Base-by-base conservation (phyloP, 768 basidiomycete species). In the Holtermannia corniformis region DNA sequence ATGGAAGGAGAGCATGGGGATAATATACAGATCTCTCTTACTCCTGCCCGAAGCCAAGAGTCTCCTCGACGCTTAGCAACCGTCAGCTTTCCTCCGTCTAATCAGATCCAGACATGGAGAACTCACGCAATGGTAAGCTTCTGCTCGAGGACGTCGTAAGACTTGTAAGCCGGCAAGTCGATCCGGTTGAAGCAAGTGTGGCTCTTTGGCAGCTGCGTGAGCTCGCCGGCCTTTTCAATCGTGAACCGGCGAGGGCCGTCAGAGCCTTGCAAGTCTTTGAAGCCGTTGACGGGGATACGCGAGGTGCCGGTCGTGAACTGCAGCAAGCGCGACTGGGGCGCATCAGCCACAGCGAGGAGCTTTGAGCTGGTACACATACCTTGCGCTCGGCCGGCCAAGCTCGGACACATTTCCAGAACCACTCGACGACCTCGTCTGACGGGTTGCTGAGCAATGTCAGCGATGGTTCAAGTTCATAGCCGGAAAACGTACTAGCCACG, bases 371-470 rank as follows among this genome's bases (percentile, higher is more conserved):
- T 37, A 42, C 32, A 52, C 59, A 12, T 12, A 57, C 50, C 56
- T 99, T 99, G 74, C 92, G 85, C 77, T 99, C 95, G 0, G 93
- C 84, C 11, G 95, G 93, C 95, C 95, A 99, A 63, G 85, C 82
- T 61, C 88, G 85, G 43, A 99, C 88, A 64, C 89, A 91, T 76
- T 96, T 90, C 95, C 95, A 99, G 84, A 99, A 99, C 95, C 95
- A 99, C 68, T 96, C 90, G 52, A 99, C 92, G 45, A 74, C 72
- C 51, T 74, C 72, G 50, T 74, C 72, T 3, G 65, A 62, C n/a
- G 71, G 72, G 64, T 71, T 72, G 60, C 63, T 65, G 41, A 7
- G n/a, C n/a, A n/a, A 19, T 41, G 16, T 41, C 41, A 41, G 25
- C 10, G 16, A 14, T 13, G 5, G 19, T 19, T 5, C 13, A 24